Conservation (phyloP, 148 eudicot genomes). For the Silene latifolia region DNA sequence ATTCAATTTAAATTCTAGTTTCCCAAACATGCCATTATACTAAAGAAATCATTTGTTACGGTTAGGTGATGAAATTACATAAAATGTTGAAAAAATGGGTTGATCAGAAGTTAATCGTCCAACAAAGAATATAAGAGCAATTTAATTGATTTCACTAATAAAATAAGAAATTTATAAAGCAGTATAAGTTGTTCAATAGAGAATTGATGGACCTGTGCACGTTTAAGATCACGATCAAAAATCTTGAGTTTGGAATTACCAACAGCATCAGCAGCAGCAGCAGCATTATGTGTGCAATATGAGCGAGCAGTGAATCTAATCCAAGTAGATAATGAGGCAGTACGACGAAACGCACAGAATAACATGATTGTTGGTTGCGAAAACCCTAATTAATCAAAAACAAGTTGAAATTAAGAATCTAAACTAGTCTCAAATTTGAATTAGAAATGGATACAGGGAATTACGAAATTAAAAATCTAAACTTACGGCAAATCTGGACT, state of each 20-base stretch:
- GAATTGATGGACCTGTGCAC: slow-evolving; percentile 53
- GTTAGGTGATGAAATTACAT: background rate
- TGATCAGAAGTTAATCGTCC: background rate
- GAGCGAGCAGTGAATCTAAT: slow-evolving; percentile 13
- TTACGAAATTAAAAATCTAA: too few species aligned
- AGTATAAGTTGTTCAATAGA: background rate
- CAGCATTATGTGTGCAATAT: slow-evolving; percentile 22
- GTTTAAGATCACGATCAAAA: slow-evolving; percentile 83
- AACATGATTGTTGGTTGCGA: slow-evolving; percentile 14
- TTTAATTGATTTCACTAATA: background rate
- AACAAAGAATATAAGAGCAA: background rate
- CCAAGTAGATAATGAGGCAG: background rate
- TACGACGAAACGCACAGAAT: slow-evolving; percentile 9
- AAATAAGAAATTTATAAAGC: background rate
- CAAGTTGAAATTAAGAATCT: too few species aligned
- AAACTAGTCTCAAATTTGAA: too few species aligned
- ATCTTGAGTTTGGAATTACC: slow-evolving; percentile 63
- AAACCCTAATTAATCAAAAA: slow-evolving; percentile 2
- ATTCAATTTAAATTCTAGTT: too few species aligned
- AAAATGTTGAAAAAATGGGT: background rate
- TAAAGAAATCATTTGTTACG: background rate
- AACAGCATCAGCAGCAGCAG: slow-evolving; percentile 26
- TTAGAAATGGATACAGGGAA: too few species aligned
- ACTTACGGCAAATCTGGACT: too few species aligned
- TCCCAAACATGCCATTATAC: background rate